Percentiles rank a stretch among this genome's conserved stretches.
Conservation (phyloP, 352 stramenopile species). For the Pythium grandisporangium region DNA sequence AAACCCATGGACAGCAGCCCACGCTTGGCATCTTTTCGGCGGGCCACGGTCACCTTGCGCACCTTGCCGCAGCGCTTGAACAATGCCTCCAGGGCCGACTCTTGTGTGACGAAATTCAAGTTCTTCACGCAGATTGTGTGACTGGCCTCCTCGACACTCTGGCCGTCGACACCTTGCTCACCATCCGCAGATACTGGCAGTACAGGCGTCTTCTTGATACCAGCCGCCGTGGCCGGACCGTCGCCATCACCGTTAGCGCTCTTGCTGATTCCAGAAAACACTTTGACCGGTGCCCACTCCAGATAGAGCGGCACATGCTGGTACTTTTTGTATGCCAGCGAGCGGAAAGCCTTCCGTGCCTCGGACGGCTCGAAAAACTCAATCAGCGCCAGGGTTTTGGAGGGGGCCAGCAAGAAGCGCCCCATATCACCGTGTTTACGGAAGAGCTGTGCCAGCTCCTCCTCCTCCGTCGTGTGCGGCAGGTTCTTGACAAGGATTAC, state of each 20-base stretch:
- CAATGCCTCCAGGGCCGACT: conserved; percentile 76
- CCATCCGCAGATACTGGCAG: conserved; percentile 52
- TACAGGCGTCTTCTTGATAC: conserved; percentile 41
- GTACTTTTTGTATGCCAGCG: conserved; percentile 98
- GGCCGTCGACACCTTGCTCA: conserved; percentile 22
- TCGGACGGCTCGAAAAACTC: conserved; percentile 94
- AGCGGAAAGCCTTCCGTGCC: conserved; percentile 93
- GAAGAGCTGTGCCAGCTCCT: conserved; percentile 95
- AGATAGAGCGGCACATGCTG: conserved; percentile 98
- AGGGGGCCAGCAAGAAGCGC: conserved; percentile 88
- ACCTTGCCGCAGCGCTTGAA: conserved; percentile 64
- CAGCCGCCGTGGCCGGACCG: conserved; percentile 7
- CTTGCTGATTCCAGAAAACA: conserved; percentile 40
- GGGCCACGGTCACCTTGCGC: conserved; percentile 82
- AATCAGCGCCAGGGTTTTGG: conserved; percentile 93
- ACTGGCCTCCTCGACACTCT: conserved; percentile 32
- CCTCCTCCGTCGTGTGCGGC: conserved; percentile 89
- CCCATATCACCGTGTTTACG: conserved; percentile 82
- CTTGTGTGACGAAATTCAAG: conserved; percentile 95
- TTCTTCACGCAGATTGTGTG: conserved; percentile 98
- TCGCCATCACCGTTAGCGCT: no score
- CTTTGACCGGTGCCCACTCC: conserved; percentile 94
- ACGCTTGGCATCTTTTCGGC: conserved; percentile 72
- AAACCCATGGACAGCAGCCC: conserved; percentile 95
- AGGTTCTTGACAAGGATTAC: conserved; percentile 98